Evolutionary conservation across 1,284 basidiomycete genomes (phyloP), one percentile per base, ranked within the genome.

Genomic region (Amylostereum chailletii): DNA sequence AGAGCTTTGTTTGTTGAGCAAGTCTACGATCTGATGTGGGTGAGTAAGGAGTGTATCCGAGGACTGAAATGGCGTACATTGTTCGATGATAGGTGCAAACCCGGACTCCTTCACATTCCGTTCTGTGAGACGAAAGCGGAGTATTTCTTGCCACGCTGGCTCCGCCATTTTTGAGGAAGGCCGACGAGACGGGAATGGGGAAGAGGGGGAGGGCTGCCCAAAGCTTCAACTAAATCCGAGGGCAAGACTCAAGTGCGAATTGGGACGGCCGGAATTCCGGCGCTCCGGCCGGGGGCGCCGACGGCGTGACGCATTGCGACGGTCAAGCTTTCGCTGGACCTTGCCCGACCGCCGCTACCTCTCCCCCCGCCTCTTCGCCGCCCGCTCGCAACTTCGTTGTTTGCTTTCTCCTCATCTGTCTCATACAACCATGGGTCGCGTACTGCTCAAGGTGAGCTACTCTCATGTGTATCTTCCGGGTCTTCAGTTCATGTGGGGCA

Each of bases 391-490:
- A 46, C 49, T 40, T 34, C 26, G 19, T 19, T 1, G 19, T 19
- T 19, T 19, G 19, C 19, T 19, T 19, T 19, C 19, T 46, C 34
- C 52, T 36, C 46, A 51, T 55, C 52, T 50, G 53, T 49, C 48
- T 45, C 50, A 44, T 53, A 53, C 56, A 54, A 54, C 49, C 52
- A 90, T 90, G 87, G 86, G 88, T 62, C 85, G 87, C 60, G 94
- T 97, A 61, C 79, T 99, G 51, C 84, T 99, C 68, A 99, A 99
- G 84, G 94, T 94, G 51, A 46, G 69, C 61, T 7, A 30, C 10
- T 34, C 41, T 33, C 19, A 38, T 52, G 11, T 42, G 31, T 34
- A 9, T 33, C 38, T 30, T 11, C 34, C 10, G n/a, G 5, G 27
- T 8, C 5, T n/a, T 26, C 34, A 19, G 34, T 55, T 62, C 52